These are phyloP conservation scores for Ceratorhiza oryzae-sativae DNA, from an alignment of 1,284 basidiomycete genomes.

Conservation along the genomic window DNA sequence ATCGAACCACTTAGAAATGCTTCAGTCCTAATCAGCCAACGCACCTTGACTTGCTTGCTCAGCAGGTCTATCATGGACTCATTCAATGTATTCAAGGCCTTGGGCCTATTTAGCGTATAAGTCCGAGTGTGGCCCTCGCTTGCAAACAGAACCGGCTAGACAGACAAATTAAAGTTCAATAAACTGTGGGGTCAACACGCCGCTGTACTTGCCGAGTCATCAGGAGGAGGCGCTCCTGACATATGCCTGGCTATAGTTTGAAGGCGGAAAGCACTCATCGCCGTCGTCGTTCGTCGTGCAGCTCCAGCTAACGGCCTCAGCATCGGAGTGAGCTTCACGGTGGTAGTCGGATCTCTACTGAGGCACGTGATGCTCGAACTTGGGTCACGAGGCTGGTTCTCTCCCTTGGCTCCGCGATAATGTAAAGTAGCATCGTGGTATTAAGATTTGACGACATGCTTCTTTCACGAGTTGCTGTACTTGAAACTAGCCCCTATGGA, in stretches of 20 bases:
- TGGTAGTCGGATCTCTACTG: slow-evolving; percentile 10
- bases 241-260: slow-evolving; percentile 27
- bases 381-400: background rate
- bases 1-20: slow-evolving; percentile 38
- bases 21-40: slow-evolving; percentile 43
- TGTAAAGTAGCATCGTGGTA: background rate
- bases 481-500: background rate
- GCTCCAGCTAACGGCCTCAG: slow-evolving; percentile 5
- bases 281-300: slow-evolving; percentile 10
- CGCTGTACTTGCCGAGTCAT: slow-evolving; percentile 5
- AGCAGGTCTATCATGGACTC: slow-evolving; percentile 81
- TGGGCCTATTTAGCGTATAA: slow-evolving; percentile 82
- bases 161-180: background rate
- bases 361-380: slow-evolving; percentile 31
- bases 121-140: slow-evolving; percentile 68
- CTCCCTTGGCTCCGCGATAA: background rate
- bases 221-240: slow-evolving; percentile 4
- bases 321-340: slow-evolving; percentile 12
- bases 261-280: slow-evolving; percentile 34
- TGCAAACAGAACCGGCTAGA: slow-evolving; percentile 69
- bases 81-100: slow-evolving; percentile 88
- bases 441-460: background rate
- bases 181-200: background rate
- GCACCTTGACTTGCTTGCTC: slow-evolving; percentile 74
- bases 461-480: background rate